Percentiles rank a stretch among this genome's conserved stretches.
Conservation (phyloP, 2,329 filamentous ascomycete genomes). For the Penicillium palitans region DNA sequence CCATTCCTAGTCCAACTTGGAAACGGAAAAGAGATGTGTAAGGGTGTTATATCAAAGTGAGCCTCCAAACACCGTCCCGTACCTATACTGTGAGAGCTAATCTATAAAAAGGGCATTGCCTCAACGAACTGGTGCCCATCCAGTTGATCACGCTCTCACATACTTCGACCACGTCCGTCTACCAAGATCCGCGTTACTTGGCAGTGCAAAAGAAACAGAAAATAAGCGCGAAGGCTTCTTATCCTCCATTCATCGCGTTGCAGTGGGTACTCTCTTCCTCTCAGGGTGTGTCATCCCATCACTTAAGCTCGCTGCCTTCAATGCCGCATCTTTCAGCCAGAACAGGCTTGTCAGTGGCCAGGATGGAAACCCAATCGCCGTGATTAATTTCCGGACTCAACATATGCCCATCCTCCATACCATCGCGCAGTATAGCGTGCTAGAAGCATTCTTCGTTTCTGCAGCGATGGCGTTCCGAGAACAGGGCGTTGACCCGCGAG, state of each 20-base stretch:
- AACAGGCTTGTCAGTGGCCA: neutral
- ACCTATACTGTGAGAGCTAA: neutral
- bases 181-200: constrained; percentile 29
- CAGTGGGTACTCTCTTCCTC: constrained; percentile 7
- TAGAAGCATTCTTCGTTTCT: neutral
- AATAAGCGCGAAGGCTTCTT: constrained; percentile 32
- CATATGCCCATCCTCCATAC: neutral
- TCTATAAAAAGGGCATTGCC: neutral
- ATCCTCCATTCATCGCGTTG: constrained; percentile 10
- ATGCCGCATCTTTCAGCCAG: constrained; percentile 3
- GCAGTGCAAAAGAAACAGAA: constrained; percentile 14
- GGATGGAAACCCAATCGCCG: neutral
- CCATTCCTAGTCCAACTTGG: constrained; percentile 36
- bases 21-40: constrained; percentile 27
- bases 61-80: neutral
- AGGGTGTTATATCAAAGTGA: constrained; percentile 30
- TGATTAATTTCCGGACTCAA: neutral
- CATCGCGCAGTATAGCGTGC: neutral
- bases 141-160: constrained; percentile 35
- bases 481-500: constrained; percentile 6
- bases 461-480: constrained; percentile 39
- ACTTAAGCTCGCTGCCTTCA: neutral
- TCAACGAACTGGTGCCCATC: constrained; percentile 32
- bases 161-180: constrained; percentile 37
- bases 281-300: neutral